These are phyloP conservation scores for Juglanconis juglandina DNA, from an alignment of 2,329 filamentous ascomycete species.

Conservation along the genomic window DNA sequence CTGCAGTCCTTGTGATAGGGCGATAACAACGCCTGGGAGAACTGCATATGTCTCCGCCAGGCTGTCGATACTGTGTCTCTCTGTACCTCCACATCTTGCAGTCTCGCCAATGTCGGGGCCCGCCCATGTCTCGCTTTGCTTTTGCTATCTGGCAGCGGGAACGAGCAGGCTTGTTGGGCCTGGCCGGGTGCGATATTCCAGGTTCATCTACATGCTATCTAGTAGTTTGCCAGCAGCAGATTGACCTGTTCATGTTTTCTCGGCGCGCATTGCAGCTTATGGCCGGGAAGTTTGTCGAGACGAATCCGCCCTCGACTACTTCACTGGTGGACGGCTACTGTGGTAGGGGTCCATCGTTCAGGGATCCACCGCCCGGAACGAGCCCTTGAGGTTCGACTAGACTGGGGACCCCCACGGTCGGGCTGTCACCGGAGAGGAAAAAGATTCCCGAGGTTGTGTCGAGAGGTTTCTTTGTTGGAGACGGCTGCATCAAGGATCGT, in stretches of 20 bases:
- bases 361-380: not conserved
- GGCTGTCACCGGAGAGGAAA: not conserved
- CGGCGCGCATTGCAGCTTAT: not conserved
- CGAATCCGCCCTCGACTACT: conserved; percentile 6
- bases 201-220: too few relatives aligned
- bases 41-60: not conserved
- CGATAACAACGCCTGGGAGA: conserved; percentile 5
- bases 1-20: not conserved
- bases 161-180: not conserved
- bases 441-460: not conserved
- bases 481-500: not conserved
- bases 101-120: not conserved
- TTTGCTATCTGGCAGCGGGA: not conserved
- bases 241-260: not conserved
- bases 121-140: not conserved
- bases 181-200: too few relatives aligned
- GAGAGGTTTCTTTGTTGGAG: not conserved
- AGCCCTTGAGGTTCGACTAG: not conserved
- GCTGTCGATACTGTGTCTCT: not conserved
- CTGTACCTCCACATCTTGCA: not conserved
- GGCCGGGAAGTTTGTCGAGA: not conserved
- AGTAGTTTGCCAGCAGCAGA: not conserved
- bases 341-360: not conserved
- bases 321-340: conserved; percentile 1
- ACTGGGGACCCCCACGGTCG: not conserved